phyloP scores from a whole-genome alignment of 2,329 filamentous ascomycete species.

The Neonectria coccinea region DNA sequence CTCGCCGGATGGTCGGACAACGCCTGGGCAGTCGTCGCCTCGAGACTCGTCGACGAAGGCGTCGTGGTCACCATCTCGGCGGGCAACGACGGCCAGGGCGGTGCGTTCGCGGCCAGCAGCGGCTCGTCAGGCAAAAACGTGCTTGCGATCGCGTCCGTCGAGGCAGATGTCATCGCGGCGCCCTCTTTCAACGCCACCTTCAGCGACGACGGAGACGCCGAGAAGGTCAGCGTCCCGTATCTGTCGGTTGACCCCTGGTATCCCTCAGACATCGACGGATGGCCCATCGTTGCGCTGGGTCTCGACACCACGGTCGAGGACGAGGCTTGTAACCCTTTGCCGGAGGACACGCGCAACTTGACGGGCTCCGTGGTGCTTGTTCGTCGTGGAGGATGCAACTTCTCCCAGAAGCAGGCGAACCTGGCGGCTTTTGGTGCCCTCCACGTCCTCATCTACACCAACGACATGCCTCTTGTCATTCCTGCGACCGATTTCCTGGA shows the following conservation, averaged over 20 bases:
- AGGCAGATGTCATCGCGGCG: slow-evolving; percentile 35
- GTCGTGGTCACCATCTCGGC: slow-evolving; percentile 58
- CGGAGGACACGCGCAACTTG: background rate
- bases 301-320: background rate
- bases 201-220: slow-evolving; percentile 37
- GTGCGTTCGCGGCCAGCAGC: slow-evolving; percentile 55
- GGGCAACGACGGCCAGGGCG: slow-evolving; percentile 57
- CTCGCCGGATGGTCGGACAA: slow-evolving; percentile 44
- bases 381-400: slow-evolving; percentile 47
- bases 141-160: slow-evolving; percentile 58
- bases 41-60: slow-evolving; percentile 54
- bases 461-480: slow-evolving; percentile 31
- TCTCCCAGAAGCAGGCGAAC: slow-evolving; percentile 45
- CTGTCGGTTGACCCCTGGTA: slow-evolving; percentile 51
- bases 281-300: slow-evolving; percentile 44
- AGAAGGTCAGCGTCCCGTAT: slow-evolving; percentile 47
- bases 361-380: slow-evolving; percentile 45
- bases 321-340: slow-evolving; percentile 2
- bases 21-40: slow-evolving; percentile 49
- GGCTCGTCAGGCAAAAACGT: slow-evolving; percentile 57
- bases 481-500: slow-evolving; percentile 26
- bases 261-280: slow-evolving; percentile 51
- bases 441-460: slow-evolving; percentile 49
- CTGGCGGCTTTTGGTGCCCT: slow-evolving; percentile 43
- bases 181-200: slow-evolving; percentile 47